Base-by-base conservation (phyloP, 345 rosid genomes). In the Syzygium aqueum region DNA sequence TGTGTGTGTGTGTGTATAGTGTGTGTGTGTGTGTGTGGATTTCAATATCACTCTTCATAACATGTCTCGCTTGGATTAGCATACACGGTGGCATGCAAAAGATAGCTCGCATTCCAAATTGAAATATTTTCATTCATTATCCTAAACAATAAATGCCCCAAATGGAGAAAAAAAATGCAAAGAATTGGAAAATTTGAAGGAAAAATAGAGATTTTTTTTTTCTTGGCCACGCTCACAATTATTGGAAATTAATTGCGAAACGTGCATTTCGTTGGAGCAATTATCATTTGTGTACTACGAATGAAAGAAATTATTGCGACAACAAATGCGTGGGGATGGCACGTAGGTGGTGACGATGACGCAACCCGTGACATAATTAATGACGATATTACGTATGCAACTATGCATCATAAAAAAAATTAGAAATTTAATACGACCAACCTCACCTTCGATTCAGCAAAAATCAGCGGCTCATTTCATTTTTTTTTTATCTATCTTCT, bases 1-100 rank as follows among this genome's bases (percentile, higher is more conserved):
- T 1, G 0, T 4, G 43, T 40, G 43, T 50, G 11, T 50, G 3
- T 50, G 11, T 27, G 16, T 1, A n/a, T n/a, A n/a, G n/a, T 40
- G 43, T 40, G 46, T 4, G 43, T 40, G 43, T 50, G 11, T 50
- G 3, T 50, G 11, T 27, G 16, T 1, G 0, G 17, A 61, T 16
- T 61, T 30, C 73, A 0, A 61, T 61, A 61, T 61, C 30, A 61
- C 17, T 7, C 1, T 6, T 61, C 8, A 61, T 7, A 17, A 63
- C 40, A 15, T 3, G 77, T 63, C 40, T 63, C 5, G 40, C 77
- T 7, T 63, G 77, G 77, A 65, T 65, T 65, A 65, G 15, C 19
- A 65, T 28, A n/a, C 73, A 63, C 10, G 15, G 15, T n/a, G 37
- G 37, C 73, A 65, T 65, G 77, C 21, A 28, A 28, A 28, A 63